Base-by-base conservation (phyloP, 1,284 basidiomycete genomes). In the Melampsora americana region DNA sequence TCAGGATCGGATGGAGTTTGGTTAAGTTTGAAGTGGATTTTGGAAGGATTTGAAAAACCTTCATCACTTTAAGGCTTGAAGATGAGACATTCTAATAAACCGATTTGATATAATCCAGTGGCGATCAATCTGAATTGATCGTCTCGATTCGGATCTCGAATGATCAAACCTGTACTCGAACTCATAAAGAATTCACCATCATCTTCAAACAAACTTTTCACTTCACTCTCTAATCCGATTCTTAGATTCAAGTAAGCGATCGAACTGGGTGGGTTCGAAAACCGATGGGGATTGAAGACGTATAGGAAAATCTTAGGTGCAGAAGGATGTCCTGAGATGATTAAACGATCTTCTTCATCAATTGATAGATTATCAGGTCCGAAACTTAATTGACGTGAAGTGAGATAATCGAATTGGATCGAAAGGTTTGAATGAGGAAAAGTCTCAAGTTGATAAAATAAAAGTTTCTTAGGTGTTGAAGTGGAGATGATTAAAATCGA, bases 41-140 rank as follows among this genome's bases (percentile, higher is more conserved):
- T n/a, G n/a, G n/a, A n/a, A n/a, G n/a, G n/a, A n/a, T n/a, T n/a
- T n/a, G n/a, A n/a, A n/a, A n/a, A n/a, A n/a, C n/a, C n/a, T n/a
- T n/a, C n/a, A n/a, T n/a, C n/a, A n/a, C n/a, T n/a, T n/a, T n/a
- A n/a, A n/a, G n/a, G n/a, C n/a, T n/a, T n/a, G n/a, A n/a, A n/a
- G n/a, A n/a, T n/a, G 11, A 56, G 30, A n/a, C 62, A 73, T 73
- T 66, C 62, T 53, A 73, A 73, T 12, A 73, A 50, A 46, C 70
- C 70, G 18, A 44, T 66, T n/a, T 73, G 61, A 73, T 73, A 73
- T 11, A 73, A 53, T 26, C 62, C 70, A 39, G 28, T 66, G 48
- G 64, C 62, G 2, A 73, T 42, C 18, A 73, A 26, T 48, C 39
- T 72, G 18, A 42, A n/a, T n/a, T 26, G 50, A 23, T 20, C 6